phyloP scores from a whole-genome alignment of 2,329 filamentous ascomycete genomes.

The Moelleriella libera region DNA sequence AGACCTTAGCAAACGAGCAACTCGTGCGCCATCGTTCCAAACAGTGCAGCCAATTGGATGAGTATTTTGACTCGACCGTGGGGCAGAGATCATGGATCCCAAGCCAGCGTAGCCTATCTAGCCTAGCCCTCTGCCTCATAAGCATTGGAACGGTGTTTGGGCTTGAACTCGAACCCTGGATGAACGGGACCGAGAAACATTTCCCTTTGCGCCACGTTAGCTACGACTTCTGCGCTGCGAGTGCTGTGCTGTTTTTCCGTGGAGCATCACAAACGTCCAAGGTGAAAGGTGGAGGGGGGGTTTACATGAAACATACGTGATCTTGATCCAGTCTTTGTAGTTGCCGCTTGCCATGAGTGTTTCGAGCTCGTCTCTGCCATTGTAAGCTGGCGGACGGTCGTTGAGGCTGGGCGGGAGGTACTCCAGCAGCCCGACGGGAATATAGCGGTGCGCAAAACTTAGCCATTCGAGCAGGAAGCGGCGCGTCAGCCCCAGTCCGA shows the following conservation, averaged over 20 bases:
- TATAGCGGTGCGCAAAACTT: constrained; percentile 84
- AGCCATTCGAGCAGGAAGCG: constrained; percentile 92
- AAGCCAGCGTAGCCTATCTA: not conserved
- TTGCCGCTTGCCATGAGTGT: constrained; percentile 82
- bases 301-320: constrained; percentile 50
- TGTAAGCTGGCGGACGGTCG: constrained; percentile 74
- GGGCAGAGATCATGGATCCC: too few relatives aligned
- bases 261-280: too few relatives aligned
- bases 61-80: too few relatives aligned
- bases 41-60: too few relatives aligned
- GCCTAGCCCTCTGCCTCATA: constrained; percentile 65
- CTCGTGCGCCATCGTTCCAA: too few relatives aligned
- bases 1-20: too few relatives aligned
- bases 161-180: constrained; percentile 82
- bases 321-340: constrained; percentile 97
- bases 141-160: constrained; percentile 92
- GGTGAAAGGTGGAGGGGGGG: not conserved
- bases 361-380: constrained; percentile 79
- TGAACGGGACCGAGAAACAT: constrained; percentile 94
- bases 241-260: too few relatives aligned
- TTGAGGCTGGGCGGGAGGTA: constrained; percentile 78
- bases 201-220: constrained; percentile 44
- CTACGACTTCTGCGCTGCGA: too few relatives aligned
- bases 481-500: constrained; percentile 79
- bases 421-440: constrained; percentile 80